A percentile compares a stretch with the other conserved stretches of the same genome.
These are phyloP conservation scores for Eucalyptus pauciflora DNA, from an alignment of 345 rosid species.

Conservation along the genomic window DNA sequence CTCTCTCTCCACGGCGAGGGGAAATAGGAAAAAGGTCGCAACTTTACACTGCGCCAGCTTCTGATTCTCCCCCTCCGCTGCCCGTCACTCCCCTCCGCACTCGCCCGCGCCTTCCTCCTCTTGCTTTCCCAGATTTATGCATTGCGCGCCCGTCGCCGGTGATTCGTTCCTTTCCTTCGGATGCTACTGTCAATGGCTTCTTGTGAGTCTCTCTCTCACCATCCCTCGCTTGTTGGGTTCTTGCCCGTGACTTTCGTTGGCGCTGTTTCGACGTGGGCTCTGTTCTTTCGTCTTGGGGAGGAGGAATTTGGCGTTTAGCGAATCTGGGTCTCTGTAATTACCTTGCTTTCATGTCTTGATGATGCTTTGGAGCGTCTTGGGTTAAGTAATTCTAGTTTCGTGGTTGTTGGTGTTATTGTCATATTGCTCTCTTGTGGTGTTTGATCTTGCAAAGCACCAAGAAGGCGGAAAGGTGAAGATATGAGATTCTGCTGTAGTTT, in stretches of 20 bases:
- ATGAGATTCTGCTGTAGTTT: neutral
- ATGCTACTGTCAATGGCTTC: constrained; percentile 20
- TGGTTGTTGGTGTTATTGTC: neutral
- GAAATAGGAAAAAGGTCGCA: neutral
- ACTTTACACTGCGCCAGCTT: neutral
- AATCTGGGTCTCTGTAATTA: neutral
- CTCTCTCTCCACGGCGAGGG: neutral
- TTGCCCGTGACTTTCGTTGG: neutral
- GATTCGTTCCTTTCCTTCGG: neutral
- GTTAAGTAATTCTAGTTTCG: neutral
- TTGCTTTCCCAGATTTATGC: neutral
- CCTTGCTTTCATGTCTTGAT: neutral
- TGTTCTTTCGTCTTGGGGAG: neutral
- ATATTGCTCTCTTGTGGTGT: neutral
- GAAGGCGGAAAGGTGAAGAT: neutral
- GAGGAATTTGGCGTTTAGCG: neutral
- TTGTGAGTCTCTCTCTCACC: constrained; percentile 12
- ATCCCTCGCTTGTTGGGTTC: neutral
- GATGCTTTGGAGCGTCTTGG: neutral
- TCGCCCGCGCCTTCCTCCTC: neutral
- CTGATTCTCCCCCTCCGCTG: neutral
- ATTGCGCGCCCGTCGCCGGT: neutral
- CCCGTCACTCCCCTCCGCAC: neutral
- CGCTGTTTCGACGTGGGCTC: neutral
- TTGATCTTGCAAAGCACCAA: neutral